Conservation (phyloP, 2,329 filamentous ascomycete genomes). For the Penicillium hordei region DNA sequence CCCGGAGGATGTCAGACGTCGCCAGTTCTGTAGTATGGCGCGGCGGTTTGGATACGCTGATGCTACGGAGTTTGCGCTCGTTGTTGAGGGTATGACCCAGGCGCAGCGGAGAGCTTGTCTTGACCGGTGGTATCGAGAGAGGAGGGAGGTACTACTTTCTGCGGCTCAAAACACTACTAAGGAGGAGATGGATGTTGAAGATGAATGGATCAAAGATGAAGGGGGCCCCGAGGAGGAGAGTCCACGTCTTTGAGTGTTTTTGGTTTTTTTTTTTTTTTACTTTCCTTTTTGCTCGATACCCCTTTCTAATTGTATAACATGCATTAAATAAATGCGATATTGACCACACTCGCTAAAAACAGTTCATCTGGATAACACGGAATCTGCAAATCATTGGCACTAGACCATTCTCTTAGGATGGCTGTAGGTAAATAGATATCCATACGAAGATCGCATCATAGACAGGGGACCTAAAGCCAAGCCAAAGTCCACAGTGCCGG, state of each 20-base stretch:
- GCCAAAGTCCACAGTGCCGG: slow-evolving; percentile 92
- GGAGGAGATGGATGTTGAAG: slow-evolving; percentile 1
- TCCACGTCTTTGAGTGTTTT: neutral
- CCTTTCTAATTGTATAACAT: neutral
- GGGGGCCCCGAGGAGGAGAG: neutral
- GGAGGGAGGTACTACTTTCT: slow-evolving; percentile 53
- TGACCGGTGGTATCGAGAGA: slow-evolving; percentile 72
- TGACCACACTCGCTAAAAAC: neutral
- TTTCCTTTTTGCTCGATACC: slow-evolving; percentile 7
- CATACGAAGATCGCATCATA: neutral
- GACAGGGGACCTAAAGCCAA: slow-evolving; percentile 67
- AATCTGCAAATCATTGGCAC: neutral
- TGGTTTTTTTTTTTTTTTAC: neutral
- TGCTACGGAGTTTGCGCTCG: slow-evolving; percentile 80
- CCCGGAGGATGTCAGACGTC: slow-evolving; percentile 67
- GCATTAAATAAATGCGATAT: neutral
- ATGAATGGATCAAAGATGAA: neutral
- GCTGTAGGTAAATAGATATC: neutral
- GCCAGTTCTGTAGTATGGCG: slow-evolving; percentile 93
- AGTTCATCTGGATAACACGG: neutral
- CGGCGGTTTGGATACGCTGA: slow-evolving; percentile 71
- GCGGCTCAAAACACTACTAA: neutral
- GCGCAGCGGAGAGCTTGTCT: slow-evolving; percentile 75
- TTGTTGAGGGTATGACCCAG: slow-evolving; percentile 88
- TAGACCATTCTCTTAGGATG: neutral